Base-by-base conservation (phyloP, 331 rosid genomes). In the Pyracantha coccinea region DNA sequence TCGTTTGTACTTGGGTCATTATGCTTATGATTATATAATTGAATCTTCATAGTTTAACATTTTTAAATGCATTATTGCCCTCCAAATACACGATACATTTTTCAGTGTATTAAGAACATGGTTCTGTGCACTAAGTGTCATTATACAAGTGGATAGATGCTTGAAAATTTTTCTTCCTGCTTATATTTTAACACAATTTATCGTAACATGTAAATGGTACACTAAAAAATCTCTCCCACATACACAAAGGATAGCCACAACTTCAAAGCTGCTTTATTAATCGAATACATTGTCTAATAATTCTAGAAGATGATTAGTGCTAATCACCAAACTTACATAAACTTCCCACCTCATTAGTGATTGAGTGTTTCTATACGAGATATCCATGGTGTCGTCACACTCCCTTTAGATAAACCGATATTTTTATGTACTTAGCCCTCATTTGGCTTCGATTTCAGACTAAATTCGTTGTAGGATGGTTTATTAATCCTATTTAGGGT, bases 381-480 rank as follows among this genome's bases (percentile, higher is more conserved):
- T 72, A 10, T 41, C 35, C 50, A 14, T 29, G 21, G 68, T 33
- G 76, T 55, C 58, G 35, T 24, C 50, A 20, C 35, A 61, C 28
- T 52, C 38, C 55, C 68, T 4, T n/a, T 15, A 35, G 44, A 38
- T 38, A 61, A 71, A 10, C 68, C 61, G 57, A 10, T 68, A n/a
- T 16, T 60, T 60, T 32, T 17, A 25, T 20, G 20, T 16, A 29
- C 19, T 17, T 35, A 1, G 35, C 19, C 6, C 57, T 69, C 15
- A 79, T 79, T 35, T 47, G 19, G 29, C 45, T 57, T 20, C 53
- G 10, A 73, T 60, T 69, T 44, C 32, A 15, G 75, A 33, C 77
- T 74, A 88, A 70, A 47, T 88, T 64, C 89, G 75, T 75, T 17
- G 27, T 9, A 74, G 14, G 62, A 16, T 53, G 55, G 19, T 57